Evolutionary conservation across 2,329 filamentous ascomycete genomes (phyloP).

Genomic region (Apiospora arundinis): DNA sequence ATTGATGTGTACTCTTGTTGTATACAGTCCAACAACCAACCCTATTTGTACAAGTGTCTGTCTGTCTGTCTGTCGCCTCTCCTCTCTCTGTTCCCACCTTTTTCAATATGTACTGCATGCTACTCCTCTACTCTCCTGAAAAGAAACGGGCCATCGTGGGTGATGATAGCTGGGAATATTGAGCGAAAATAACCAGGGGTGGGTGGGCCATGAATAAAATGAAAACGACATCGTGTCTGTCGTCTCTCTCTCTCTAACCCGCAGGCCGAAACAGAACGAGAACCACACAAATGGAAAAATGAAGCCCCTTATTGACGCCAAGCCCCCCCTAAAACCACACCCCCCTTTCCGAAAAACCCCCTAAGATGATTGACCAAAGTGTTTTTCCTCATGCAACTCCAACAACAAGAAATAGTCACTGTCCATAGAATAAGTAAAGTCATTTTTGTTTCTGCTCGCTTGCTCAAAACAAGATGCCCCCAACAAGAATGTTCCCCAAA

Average conservation of each 20-base stretch:
- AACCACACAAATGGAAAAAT: neutral
- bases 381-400: conserved; percentile 10
- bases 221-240: neutral
- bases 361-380: conserved; percentile 1
- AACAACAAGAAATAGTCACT: conserved; percentile 18
- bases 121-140: neutral
- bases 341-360: neutral
- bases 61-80: neutral
- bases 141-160: conserved; percentile 1
- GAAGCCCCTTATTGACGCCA: conserved; percentile 8
- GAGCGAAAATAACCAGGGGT: conserved; percentile 16
- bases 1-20: conserved; percentile 9
- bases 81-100: neutral
- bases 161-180: conserved; percentile 18
- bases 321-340: neutral
- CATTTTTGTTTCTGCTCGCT: conserved; percentile 12
- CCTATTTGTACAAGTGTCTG: neutral
- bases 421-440: conserved; percentile 8
- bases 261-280: neutral
- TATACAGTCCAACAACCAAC: conserved; percentile 14
- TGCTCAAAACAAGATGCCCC: neutral
- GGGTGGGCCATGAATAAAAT: neutral
- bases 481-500: neutral
- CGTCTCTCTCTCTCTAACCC: neutral
- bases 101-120: neutral